Conservation (phyloP, 2,329 filamentous ascomycete species). For the Chaetomiaceae sp. region DNA sequence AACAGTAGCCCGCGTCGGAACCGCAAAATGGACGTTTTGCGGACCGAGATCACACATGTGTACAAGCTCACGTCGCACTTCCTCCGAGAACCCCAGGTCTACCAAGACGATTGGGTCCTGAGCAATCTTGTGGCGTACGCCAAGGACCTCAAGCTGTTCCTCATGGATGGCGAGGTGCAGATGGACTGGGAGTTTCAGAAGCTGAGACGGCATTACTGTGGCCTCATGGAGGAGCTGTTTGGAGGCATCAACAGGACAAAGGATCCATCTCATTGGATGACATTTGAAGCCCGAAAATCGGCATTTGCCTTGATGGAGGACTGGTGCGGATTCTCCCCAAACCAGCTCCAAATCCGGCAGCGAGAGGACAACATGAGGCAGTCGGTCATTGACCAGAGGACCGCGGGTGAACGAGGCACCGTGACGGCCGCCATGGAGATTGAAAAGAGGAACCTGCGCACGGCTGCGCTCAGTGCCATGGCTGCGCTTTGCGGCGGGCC, state of each 20-base stretch:
- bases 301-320: constrained; percentile 97
- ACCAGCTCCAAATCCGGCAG: constrained; percentile 73
- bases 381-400: constrained; percentile 73
- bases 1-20: constrained; percentile 77
- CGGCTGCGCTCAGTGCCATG: constrained; percentile 91
- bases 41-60: constrained; percentile 93
- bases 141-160: constrained; percentile 85
- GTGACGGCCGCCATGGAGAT: constrained; percentile 91
- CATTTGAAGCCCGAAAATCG: constrained; percentile 92
- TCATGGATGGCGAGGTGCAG: constrained; percentile 92
- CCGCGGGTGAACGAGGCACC: constrained; percentile 66
- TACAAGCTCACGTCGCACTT: constrained; percentile 93
- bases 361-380: constrained; percentile 84
- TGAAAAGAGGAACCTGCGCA: constrained; percentile 86
- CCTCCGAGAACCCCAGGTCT: constrained; percentile 68
- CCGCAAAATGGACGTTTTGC: constrained; percentile 74
- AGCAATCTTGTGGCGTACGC: constrained; percentile 84
- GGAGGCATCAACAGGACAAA: constrained; percentile 81
- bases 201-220: constrained; percentile 87
- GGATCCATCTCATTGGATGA: constrained; percentile 89
- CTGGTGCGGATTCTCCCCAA: constrained; percentile 96
- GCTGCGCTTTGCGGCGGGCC: constrained; percentile 82
- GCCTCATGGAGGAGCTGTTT: constrained; percentile 86
- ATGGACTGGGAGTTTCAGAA: constrained; percentile 93
- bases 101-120: constrained; percentile 83